A percentile compares a stretch with the other conserved stretches of the same genome.
These are phyloP conservation scores for Rubia yunnanensis DNA, from an alignment of 257 asterid species.

Conservation along the genomic window DNA sequence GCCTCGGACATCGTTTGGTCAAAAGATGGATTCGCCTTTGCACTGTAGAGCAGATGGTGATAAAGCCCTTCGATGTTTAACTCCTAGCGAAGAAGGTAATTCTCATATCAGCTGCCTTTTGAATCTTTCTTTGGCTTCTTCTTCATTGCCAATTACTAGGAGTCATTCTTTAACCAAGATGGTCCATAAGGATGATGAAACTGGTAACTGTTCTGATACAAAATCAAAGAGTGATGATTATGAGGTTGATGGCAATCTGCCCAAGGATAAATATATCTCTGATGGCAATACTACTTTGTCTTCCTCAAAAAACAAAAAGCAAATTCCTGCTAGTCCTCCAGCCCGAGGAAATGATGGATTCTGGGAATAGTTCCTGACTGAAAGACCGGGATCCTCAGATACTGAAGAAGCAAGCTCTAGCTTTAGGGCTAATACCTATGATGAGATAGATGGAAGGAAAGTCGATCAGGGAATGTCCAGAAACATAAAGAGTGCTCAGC, in stretches of 20 bases:
- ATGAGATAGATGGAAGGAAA: slow-evolving; percentile 42
- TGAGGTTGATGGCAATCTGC: slow-evolving; percentile 16
- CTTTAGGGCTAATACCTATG: slow-evolving; percentile 27
- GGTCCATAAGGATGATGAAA: slow-evolving; percentile 28
- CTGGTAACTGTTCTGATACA: slow-evolving; percentile 20
- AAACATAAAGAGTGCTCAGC: slow-evolving; percentile 48
- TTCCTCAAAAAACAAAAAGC: slow-evolving; percentile 32
- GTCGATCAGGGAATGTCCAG: slow-evolving; percentile 36
- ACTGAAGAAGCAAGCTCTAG: slow-evolving; percentile 68
- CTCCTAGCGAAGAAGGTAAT: slow-evolving; percentile 48
- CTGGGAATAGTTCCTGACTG: slow-evolving; percentile 93
- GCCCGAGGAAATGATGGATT: slow-evolving; percentile 71
- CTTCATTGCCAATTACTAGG: slow-evolving; percentile 42
- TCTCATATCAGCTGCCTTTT: slow-evolving; percentile 58
- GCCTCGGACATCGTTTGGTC: slow-evolving; percentile 52
- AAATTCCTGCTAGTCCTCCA: slow-evolving; percentile 30
- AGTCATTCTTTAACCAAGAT: slow-evolving; percentile 24
- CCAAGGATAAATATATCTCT: slow-evolving; percentile 12
- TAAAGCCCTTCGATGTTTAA: slow-evolving; percentile 31
- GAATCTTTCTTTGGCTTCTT: slow-evolving; percentile 75
- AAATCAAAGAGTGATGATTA: slow-evolving; percentile 17
- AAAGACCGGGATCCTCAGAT: slow-evolving; percentile 76
- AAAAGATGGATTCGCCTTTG: slow-evolving; percentile 47
- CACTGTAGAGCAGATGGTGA: slow-evolving; percentile 25
- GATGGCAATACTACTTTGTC: slow-evolving; percentile 24